Base-by-base conservation (phyloP, 2,329 filamentous ascomycete species). In the Pseudodiploospora longispora region DNA sequence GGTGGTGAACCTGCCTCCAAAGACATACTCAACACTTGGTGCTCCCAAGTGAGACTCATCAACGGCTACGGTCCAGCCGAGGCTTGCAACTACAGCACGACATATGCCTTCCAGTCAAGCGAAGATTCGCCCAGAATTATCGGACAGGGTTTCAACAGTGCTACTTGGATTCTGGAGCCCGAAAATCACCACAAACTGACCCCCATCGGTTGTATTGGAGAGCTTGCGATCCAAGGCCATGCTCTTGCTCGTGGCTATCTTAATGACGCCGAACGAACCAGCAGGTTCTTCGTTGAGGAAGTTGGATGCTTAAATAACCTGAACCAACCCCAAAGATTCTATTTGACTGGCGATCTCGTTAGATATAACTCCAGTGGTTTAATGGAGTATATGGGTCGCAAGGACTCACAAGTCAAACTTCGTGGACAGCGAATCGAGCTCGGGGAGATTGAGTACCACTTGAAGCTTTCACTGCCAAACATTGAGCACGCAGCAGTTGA, bases 361-460 rank as follows among this genome's bases (percentile, higher is more conserved):
- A 56, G 56, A 36, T 70, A 69, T 28, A 55, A 63, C 31, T 53
- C 56, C 1, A 60, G 68, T 36, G 65, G 66, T 2, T 52, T 54
- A 30, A 52, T 74, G 5, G 50, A 64, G 0, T 72, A 67, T 42
- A 55, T 72, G 36, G 74, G 74, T 34, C 64, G 76, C 19, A 75
- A 74, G 49, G 75, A 80, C 50, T 67, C 67, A 0, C 75, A 79
- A 52, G 67, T 79, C 40, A 80, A 80, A 55, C 56, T 80, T 8
- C 65, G 69, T 29, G 80, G 79, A 27, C 77, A 70, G 46, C 58
- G 74, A 42, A 63, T 76, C 40, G 79, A 73, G 59, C 61, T 74
- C 8, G 50, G 43, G 7, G 53, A 54, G 32, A 46, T 55, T n/a
- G 52, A 56, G 31, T 41, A 48, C 27, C 36, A 45, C 19, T 33